Evolutionary conservation across 805 yeast genomes (phyloP), one percentile per base, ranked within the genome.

Genomic region (Wickerhamomyces ciferrii): DNA sequence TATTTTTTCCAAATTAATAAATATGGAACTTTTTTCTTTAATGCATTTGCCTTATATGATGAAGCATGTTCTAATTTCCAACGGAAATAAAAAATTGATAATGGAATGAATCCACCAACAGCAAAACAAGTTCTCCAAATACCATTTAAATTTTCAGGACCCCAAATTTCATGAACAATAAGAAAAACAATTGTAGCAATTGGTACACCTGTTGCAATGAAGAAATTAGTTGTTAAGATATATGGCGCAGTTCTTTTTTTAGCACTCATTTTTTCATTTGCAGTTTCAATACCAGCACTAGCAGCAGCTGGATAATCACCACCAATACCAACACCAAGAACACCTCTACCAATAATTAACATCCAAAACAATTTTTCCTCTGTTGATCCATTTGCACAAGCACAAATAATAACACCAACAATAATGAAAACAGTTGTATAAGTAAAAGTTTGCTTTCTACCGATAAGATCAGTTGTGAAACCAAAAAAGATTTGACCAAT

Each of bases 241-340:
- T 73, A 72, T 13, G 68, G 67, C 32, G 68, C 65, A 19, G 76
- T 71, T 58, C 76, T 65, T 53, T 66, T 60, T 47, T 61, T 69
- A 34, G 67, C 67, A 2, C 72, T 62, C n/a, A 53, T 20, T 18
- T 43, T 46, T 49, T 73, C 75, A 50, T 72, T 76, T 1, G 83
- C 81, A 38, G 80, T 77, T 62, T 81, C 87, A 64, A 75, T 75
- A n/a, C 84, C 83, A 29, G 79, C 67, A 13, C 82, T 78, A 8
- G 84, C 80, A 43, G 82, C 76, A 51, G 80, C 74, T 10, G 87
- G 86, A 59, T 81, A 81, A 56, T 81, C 87, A 24, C 84, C 86
- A 50, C 86, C 86, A 48, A 81, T 79, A 54, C 84, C 83, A 59
- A 78, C 74, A 47, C 81, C 82, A 43, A 80, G 70, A 44, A 78